phyloP scores from a whole-genome alignment of 805 yeast genomes.

The Cephaloascus fragrans region DNA sequence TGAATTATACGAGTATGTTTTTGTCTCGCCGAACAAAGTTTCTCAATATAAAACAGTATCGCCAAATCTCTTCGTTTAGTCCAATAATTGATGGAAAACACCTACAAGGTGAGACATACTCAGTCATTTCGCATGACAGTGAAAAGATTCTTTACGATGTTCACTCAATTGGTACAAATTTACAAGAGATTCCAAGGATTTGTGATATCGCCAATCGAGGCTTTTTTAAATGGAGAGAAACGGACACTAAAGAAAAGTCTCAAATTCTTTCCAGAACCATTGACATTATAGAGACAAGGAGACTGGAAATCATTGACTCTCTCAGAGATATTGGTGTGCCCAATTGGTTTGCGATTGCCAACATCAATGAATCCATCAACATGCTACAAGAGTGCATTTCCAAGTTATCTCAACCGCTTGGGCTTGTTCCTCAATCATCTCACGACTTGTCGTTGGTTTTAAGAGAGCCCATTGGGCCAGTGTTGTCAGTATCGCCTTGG shows the following conservation, averaged over 20 bases:
- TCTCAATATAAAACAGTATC: too few relatives aligned
- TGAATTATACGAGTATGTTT: too few relatives aligned
- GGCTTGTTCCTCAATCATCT: constrained; percentile 1
- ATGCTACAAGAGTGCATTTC: constrained; percentile 12
- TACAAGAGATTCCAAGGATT: not conserved
- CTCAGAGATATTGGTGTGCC: constrained; percentile 15
- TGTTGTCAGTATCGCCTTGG: constrained; percentile 37
- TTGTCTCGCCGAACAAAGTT: too few relatives aligned
- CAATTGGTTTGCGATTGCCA: constrained; percentile 13
- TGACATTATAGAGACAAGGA: constrained; percentile 6
- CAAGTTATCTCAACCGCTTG: constrained; percentile 5
- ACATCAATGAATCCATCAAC: constrained; percentile 9
- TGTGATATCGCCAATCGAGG: not conserved
- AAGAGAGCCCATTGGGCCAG: constrained; percentile 34
- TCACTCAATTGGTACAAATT: not conserved
- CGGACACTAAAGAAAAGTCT: constrained; percentile 7
- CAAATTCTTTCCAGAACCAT: constrained; percentile 12
- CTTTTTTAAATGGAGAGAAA: not conserved
- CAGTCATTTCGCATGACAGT: not conserved
- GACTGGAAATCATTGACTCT: constrained; percentile 6
- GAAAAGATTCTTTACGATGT: not conserved
- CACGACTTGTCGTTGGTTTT: constrained; percentile 17
- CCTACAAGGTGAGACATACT: not conserved
- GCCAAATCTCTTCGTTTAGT: not conserved
- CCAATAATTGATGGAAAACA: not conserved